Evolutionary conservation across 306 rosid genomes (phyloP).

Genomic region (Ormosia emarginata): DNA sequence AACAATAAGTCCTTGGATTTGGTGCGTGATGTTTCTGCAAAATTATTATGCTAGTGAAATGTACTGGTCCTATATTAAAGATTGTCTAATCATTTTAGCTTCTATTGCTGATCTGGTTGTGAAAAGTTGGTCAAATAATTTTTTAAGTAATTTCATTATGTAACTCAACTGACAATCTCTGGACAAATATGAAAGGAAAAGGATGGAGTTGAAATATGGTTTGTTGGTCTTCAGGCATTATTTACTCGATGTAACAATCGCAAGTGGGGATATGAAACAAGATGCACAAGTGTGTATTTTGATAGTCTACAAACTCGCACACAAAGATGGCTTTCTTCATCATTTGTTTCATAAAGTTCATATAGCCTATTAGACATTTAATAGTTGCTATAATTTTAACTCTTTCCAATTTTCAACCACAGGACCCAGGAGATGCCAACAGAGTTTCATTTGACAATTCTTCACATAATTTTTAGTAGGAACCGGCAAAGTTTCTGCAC

Average conservation of each 20-base stretch:
- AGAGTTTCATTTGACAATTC: slow-evolving; percentile 42
- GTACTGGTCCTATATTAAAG: slow-evolving; percentile 2
- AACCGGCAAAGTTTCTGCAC: too few relatives aligned
- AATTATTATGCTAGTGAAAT: background rate
- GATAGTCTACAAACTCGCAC: slow-evolving; percentile 58
- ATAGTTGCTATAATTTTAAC: background rate
- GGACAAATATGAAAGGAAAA: slow-evolving; percentile 96
- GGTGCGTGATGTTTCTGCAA: slow-evolving; percentile 56
- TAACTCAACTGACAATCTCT: slow-evolving; percentile 19
- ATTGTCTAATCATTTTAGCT: background rate
- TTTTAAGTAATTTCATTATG: background rate
- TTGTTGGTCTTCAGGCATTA: slow-evolving; percentile 88
- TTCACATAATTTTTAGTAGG: slow-evolving; percentile 26
- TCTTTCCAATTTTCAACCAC: slow-evolving; percentile 23
- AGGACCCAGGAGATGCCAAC: slow-evolving; percentile 70
- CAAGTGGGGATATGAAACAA: slow-evolving; percentile 53
- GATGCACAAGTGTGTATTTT: slow-evolving; percentile 48
- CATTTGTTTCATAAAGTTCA: slow-evolving; percentile 21
- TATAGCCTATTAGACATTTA: slow-evolving; percentile 17
- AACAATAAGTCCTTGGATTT: slow-evolving; percentile 85
- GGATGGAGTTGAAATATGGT: slow-evolving; percentile 97
- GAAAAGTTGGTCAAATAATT: too few relatives aligned
- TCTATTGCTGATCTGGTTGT: background rate
- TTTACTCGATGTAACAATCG: slow-evolving; percentile 51
- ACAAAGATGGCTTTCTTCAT: slow-evolving; percentile 30